Evolutionary conservation across 1,284 basidiomycete species (phyloP).

Genomic region (Cutaneotrichosporon daszewskae): DNA sequence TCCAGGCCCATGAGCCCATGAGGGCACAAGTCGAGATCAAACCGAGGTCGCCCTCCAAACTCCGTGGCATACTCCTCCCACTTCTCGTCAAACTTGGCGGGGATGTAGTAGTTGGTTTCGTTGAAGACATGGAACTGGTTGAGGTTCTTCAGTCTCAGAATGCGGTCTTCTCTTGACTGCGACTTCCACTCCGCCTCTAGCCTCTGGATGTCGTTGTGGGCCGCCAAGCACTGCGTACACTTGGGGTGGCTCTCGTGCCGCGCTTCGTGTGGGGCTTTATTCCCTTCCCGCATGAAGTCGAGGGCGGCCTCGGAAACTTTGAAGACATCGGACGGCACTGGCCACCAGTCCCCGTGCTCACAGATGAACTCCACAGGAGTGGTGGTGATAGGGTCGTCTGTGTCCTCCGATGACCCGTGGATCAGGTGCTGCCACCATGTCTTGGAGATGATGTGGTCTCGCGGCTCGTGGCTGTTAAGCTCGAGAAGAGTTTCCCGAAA

Average conservation of each 20-base stretch:
- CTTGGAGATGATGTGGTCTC: too few relatives aligned
- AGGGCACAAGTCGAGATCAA: slow-evolving; percentile 23
- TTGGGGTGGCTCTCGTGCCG: background rate
- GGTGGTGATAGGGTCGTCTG: too few relatives aligned
- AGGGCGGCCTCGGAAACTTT: too few relatives aligned
- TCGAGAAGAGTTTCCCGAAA: too few relatives aligned
- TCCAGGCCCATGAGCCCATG: slow-evolving; percentile 38
- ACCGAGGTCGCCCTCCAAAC: slow-evolving; percentile 5
- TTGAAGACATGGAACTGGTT: slow-evolving; percentile 13
- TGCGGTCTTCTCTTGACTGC: slow-evolving; percentile 8
- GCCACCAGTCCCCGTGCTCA: too few relatives aligned
- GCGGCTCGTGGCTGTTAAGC: too few relatives aligned
- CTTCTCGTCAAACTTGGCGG: slow-evolving; percentile 16
- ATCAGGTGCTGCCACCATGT: too few relatives aligned
- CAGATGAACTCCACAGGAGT: too few relatives aligned
- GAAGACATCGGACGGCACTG: too few relatives aligned
- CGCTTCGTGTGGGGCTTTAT: too few relatives aligned
- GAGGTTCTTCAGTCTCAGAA: background rate
- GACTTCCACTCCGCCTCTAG: slow-evolving; percentile 4
- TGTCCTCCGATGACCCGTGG: too few relatives aligned
- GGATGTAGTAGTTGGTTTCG: slow-evolving; percentile 24
- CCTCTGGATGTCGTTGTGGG: background rate
- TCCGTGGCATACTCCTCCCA: slow-evolving; percentile 21
- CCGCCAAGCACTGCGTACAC: background rate
- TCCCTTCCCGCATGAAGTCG: too few relatives aligned